These are phyloP conservation scores for Anastatica hierochuntica DNA, from an alignment of 345 rosid species.

Conservation along the genomic window DNA sequence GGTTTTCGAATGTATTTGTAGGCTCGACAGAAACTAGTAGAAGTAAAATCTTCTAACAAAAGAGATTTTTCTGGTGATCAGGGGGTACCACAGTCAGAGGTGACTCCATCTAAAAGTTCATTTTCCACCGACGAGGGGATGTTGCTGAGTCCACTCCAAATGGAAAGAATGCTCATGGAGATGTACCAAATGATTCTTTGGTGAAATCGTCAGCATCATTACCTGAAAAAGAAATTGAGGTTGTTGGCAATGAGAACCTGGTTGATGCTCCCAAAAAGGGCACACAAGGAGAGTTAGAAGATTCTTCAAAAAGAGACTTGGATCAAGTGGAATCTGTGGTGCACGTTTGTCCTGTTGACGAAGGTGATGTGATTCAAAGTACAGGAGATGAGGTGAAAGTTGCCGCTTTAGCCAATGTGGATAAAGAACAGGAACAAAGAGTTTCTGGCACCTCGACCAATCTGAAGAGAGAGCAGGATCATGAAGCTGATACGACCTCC, in stretches of 20 bases:
- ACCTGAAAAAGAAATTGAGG: conserved; percentile 43
- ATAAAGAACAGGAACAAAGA: conserved; percentile 32
- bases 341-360: conserved; percentile 27
- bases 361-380: conserved; percentile 29
- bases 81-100: conserved; percentile 30
- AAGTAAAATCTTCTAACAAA: conserved; percentile 31
- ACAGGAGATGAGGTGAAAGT: conserved; percentile 32
- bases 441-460: conserved; percentile 22
- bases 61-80: conserved; percentile 31
- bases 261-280: conserved; percentile 24
- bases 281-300: conserved; percentile 29
- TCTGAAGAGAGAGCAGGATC: conserved; percentile 36
- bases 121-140: conserved; percentile 21
- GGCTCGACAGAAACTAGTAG: conserved; percentile 40
- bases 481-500: conserved; percentile 33
- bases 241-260: conserved; percentile 28
- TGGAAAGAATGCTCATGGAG: conserved; percentile 34
- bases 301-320: conserved; percentile 30
- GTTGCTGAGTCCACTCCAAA: conserved; percentile 27
- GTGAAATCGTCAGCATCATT: conserved; percentile 30
- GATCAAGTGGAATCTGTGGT: conserved; percentile 16
- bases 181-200: conserved; percentile 31
- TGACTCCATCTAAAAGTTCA: neutral
- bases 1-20: conserved; percentile 22
- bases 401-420: conserved; percentile 33